Conservation (phyloP, 129 eudicot genomes). For the Centrapalus pauciflorus region DNA sequence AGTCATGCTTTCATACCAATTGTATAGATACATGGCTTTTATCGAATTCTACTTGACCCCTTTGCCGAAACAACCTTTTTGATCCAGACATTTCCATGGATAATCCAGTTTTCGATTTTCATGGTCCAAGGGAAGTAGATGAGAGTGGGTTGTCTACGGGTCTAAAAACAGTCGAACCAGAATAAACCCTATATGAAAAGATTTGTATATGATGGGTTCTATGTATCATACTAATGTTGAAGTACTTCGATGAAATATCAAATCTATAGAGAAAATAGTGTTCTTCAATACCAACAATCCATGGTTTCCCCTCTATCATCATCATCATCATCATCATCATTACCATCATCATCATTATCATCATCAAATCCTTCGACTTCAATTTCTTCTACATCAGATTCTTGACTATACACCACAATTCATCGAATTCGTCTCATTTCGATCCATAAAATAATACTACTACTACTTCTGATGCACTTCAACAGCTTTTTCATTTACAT, state of each 20-base stretch:
- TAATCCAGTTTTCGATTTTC: constrained; percentile 72
- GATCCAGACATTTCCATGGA: constrained; percentile 61
- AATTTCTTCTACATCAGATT: constrained; percentile 75
- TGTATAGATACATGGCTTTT: constrained; percentile 92
- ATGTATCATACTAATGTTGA: constrained; percentile 63
- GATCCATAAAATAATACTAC: too few species aligned
- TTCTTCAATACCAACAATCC: constrained; percentile 37
- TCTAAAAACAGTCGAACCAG: constrained; percentile 49
- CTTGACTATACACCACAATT: constrained; percentile 56
- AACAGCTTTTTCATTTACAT: constrained; percentile 74
- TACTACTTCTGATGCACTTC: constrained; percentile 70
- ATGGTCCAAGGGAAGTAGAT: constrained; percentile 52
- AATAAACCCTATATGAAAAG: constrained; percentile 40
- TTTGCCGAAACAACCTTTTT: constrained; percentile 73
- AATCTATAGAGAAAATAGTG: constrained; percentile 42
- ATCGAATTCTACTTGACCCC: constrained; percentile 84
- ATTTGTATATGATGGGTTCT: constrained; percentile 41
- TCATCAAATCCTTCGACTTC: too few species aligned
- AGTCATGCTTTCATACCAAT: constrained; percentile 82
- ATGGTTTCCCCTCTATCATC: constrained; percentile 16
- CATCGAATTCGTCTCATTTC: constrained; percentile 39
- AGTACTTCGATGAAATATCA: constrained; percentile 66
- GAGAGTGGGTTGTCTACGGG: constrained; percentile 36
- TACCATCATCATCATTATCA: too few species aligned
- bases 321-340: constrained; percentile 16